A percentile compares a stretch with the other conserved stretches of the same genome.
These are phyloP conservation scores for Apostasia ramifera DNA, from an alignment of 106 monocot species.

Conservation along the genomic window DNA sequence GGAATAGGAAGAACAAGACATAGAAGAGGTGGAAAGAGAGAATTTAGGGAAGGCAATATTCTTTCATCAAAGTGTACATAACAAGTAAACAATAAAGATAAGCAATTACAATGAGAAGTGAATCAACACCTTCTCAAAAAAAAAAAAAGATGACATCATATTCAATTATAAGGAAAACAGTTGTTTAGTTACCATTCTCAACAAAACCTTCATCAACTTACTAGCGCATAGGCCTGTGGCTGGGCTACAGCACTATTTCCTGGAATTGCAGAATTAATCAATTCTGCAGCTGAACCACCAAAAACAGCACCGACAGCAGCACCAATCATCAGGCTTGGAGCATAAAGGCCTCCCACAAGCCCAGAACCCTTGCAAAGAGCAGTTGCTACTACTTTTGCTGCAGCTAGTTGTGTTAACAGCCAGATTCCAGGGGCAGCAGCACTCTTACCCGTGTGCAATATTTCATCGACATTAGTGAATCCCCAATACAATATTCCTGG, in stretches of 20 bases:
- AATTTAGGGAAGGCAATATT: too few relatives aligned
- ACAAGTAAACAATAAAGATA: too few relatives aligned
- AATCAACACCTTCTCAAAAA: too few relatives aligned
- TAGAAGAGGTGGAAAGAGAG: too few relatives aligned
- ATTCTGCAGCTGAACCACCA: conserved; percentile 93
- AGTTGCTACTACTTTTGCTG: conserved; percentile 93
- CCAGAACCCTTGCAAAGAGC: conserved; percentile 99
- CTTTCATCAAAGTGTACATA: too few relatives aligned
- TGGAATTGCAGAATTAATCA: conserved; percentile 93
- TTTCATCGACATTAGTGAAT: conserved; percentile 89
- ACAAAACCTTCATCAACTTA: conserved; percentile 27
- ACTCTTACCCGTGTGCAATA: conserved; percentile 80
- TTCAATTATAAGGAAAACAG: too few relatives aligned
- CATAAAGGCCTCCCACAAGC: conserved; percentile 98
- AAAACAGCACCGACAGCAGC: conserved; percentile 99
- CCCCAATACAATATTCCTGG: conserved; percentile 90
- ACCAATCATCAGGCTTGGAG: conserved; percentile 99
- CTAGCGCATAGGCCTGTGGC: conserved; percentile 98
- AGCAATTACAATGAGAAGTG: too few relatives aligned
- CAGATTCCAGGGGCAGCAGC: conserved; percentile 99
- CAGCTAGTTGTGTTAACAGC: conserved; percentile 92
- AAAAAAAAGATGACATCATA: too few relatives aligned
- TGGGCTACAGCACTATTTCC: conserved; percentile 97
- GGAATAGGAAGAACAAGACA: too few relatives aligned
- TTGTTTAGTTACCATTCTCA: too few relatives aligned